Evolutionary conservation across 2,329 filamentous ascomycete species (phyloP), one percentile per base, ranked within the genome.

Genomic region (Helminthosporium solani): DNA sequence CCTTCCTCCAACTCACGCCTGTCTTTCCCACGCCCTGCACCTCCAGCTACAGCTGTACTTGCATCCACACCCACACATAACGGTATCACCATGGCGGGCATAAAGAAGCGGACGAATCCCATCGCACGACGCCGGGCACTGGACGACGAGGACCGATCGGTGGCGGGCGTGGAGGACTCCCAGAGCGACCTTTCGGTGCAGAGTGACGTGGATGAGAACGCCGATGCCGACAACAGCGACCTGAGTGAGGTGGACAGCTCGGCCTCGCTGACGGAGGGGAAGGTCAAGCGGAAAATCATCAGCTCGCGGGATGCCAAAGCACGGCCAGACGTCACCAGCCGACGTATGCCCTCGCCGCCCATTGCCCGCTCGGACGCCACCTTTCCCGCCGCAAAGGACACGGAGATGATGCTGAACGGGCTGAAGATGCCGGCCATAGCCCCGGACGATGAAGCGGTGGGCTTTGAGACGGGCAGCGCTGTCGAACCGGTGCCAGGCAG

Each of bases 361-460:
- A 66, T 70, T 60, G 66, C 63, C 33, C 65, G 65, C 31, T 67
- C 66, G 7, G 66, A 70, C 41, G 61, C 64, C 19, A 53, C 59
- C 33, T 76, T 76, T 51, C 64, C 73, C 39, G 67, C 74, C 2
- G 69, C 75, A 23, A 73, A 76, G 33, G 82, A 85, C 60, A 84
- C 81, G 2, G 76, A 82, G 54, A 75, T 76, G 18, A 84, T 84
- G 80, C 71, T 83, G 70, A 82, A 82, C 47, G 81, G 80, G 19
- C 60, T 83, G 36, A 76, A 73, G 42, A 64, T 81, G 38, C 68
- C 73, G 11, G 73, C 75, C 31, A 65, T 69, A 16, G 50, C 54
- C 11, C 70, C 69, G 20, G 65, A 68, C 30, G 61, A 67, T 15
- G 75, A 74, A 36, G 74, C 72, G 40, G 66, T 82, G 33, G 74